Conservation (phyloP, 257 asterid species). For the Solanum paucissectum region DNA sequence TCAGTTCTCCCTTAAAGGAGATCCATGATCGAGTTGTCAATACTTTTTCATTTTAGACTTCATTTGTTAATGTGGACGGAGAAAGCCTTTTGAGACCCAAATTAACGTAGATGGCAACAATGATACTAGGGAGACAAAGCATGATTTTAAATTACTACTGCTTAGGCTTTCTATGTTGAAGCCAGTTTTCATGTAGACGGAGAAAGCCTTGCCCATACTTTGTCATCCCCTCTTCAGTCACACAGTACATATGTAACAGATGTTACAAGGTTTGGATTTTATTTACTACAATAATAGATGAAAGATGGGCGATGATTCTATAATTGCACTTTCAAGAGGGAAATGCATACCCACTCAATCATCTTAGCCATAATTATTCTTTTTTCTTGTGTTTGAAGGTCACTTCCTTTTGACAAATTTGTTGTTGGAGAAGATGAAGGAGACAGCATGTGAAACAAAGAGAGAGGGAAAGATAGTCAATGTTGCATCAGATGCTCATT, state of each 20-base stretch:
- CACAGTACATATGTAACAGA: neutral
- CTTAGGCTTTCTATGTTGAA: neutral
- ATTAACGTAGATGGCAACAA: neutral
- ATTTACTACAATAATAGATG: neutral
- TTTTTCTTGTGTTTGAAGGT: constrained; percentile 39
- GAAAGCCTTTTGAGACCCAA: neutral
- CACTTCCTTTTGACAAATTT: constrained; percentile 73
- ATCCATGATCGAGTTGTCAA: neutral
- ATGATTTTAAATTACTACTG: neutral
- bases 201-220: neutral
- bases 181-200: neutral
- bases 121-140: neutral
- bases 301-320: neutral
- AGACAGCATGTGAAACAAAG: constrained; percentile 40
- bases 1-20: neutral
- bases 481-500: constrained; percentile 68
- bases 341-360: neutral
- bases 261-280: neutral
- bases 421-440: constrained; percentile 73
- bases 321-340: neutral
- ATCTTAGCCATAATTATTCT: neutral
- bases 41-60: neutral
- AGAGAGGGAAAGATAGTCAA: constrained; percentile 80
- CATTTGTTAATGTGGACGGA: neutral
- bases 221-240: neutral